These are phyloP conservation scores for Teratosphaeria zuluensis DNA, from an alignment of 2,329 filamentous ascomycete species.

Conservation along the genomic window DNA sequence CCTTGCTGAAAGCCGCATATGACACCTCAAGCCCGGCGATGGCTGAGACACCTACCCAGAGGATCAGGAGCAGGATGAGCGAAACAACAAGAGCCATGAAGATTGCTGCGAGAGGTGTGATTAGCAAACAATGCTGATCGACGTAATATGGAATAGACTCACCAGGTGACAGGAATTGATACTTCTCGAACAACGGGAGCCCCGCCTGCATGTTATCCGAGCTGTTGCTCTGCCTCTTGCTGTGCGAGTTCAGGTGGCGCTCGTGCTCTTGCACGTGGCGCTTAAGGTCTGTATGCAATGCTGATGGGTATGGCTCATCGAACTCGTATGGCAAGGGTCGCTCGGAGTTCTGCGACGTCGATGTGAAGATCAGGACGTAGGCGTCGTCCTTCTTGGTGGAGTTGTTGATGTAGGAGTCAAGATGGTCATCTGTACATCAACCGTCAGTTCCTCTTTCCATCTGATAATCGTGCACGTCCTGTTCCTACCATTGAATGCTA, in stretches of 20 bases:
- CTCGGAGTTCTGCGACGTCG: background rate
- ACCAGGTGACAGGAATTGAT: conserved; percentile 90
- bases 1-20: conserved; percentile 93
- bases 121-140: background rate
- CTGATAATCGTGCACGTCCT: background rate
- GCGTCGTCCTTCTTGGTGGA: background rate
- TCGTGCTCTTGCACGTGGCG: conserved; percentile 55
- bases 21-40: conserved; percentile 76
- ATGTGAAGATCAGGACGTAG: conserved; percentile 3
- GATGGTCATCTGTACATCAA: conserved; percentile 1
- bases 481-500: background rate
- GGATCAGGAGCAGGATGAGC: conserved; percentile 63
- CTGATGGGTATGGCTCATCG: conserved; percentile 51
- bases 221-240: conserved; percentile 21
- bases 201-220: conserved; percentile 23
- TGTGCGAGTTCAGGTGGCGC: conserved; percentile 42
- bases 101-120: conserved; percentile 48
- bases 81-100: conserved; percentile 74
- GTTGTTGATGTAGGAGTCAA: background rate
- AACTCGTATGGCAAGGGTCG: conserved; percentile 49
- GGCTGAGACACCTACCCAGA: conserved; percentile 68
- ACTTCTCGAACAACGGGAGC: conserved; percentile 71
- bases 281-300: conserved; percentile 65
- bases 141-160: conserved; percentile 24
- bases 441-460: background rate